Percentiles rank a stretch among this genome's conserved stretches.
Evolutionary conservation across 106 monocot species (phyloP).

Genomic region (Dioscorea zingiberensis): DNA sequence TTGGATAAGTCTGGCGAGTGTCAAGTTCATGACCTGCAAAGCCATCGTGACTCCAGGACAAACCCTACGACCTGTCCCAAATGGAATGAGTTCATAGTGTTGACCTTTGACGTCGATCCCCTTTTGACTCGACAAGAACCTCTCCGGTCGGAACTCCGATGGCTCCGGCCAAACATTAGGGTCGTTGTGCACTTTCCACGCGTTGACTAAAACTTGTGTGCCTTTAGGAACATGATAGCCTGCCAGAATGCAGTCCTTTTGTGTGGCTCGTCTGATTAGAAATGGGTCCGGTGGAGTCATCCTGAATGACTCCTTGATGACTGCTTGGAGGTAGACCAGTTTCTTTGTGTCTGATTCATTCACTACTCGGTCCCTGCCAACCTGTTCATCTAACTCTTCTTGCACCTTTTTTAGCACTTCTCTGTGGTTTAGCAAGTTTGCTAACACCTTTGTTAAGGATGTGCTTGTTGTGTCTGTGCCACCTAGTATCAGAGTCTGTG

Average conservation of each 20-base stretch:
- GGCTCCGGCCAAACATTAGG: slow-evolving; percentile 26
- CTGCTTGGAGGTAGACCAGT: slow-evolving; percentile 25
- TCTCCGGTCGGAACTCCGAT: slow-evolving; percentile 25
- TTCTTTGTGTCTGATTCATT: slow-evolving; percentile 29
- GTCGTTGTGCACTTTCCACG: slow-evolving; percentile 32
- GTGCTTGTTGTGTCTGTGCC: slow-evolving; percentile 22
- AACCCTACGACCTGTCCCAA: slow-evolving; percentile 28
- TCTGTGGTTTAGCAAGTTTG: slow-evolving; percentile 11
- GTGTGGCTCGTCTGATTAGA: slow-evolving; percentile 19
- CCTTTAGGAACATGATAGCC: slow-evolving; percentile 24
- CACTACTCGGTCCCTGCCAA: slow-evolving; percentile 18
- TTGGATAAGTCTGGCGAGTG: slow-evolving; percentile 18
- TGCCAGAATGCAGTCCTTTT: slow-evolving; percentile 18
- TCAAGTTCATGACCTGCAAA: slow-evolving; percentile 25
- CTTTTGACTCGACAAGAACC: slow-evolving; percentile 16
- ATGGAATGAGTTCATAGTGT: slow-evolving; percentile 35
- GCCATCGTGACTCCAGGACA: slow-evolving; percentile 35
- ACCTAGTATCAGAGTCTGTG: slow-evolving; percentile 21
- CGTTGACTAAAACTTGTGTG: slow-evolving; percentile 24
- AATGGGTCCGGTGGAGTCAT: slow-evolving; percentile 18
- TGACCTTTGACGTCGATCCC: slow-evolving; percentile 26
- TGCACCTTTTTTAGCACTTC: slow-evolving; percentile 17
- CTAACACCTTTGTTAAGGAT: slow-evolving; percentile 17
- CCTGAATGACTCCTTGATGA: slow-evolving; percentile 29
- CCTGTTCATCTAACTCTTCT: slow-evolving; percentile 23